phyloP scores from a whole-genome alignment of 768 basidiomycete genomes.

The Lactifluus echinatus region DNA sequence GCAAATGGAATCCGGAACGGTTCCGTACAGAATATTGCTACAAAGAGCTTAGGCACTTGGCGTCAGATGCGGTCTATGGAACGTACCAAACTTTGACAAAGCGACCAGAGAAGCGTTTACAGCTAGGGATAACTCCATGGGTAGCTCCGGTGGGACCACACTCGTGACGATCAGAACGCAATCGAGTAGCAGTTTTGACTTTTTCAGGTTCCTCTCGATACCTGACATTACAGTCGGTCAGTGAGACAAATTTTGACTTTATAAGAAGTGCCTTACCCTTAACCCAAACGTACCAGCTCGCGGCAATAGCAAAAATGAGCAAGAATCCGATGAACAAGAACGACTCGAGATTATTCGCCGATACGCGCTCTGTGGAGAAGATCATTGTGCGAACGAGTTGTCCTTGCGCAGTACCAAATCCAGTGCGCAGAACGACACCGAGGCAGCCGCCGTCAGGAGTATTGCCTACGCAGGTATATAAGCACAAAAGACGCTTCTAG shows the following conservation, averaged over 20 bases:
- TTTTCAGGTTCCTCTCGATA: slow-evolving; percentile 86
- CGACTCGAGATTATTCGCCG: slow-evolving; percentile 90
- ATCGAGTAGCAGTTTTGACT: slow-evolving; percentile 89
- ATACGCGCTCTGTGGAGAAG: slow-evolving; percentile 93
- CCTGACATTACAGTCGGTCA: slow-evolving; percentile 35
- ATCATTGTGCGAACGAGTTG: slow-evolving; percentile 98
- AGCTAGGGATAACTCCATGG: slow-evolving; percentile 95
- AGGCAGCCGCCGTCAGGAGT: slow-evolving; percentile 92
- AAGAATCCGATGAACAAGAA: slow-evolving; percentile 99
- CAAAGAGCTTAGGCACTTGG: background rate
- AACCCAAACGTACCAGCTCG: slow-evolving; percentile 97
- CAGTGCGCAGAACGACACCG: slow-evolving; percentile 87
- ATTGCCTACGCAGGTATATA: slow-evolving; percentile 30
- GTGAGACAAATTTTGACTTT: background rate
- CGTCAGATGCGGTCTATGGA: background rate
- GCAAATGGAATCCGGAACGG: slow-evolving; percentile 97
- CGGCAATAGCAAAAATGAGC: slow-evolving; percentile 94
- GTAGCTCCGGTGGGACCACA: slow-evolving; percentile 94
- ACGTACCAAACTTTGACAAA: slow-evolving; percentile 81
- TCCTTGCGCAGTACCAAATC: slow-evolving; percentile 96
- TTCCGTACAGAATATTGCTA: slow-evolving; percentile 98
- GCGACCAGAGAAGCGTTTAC: slow-evolving; percentile 95
- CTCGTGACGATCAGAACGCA: slow-evolving; percentile 95
- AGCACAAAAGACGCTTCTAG: background rate
- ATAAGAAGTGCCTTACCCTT: slow-evolving; percentile 51